phyloP scores from a whole-genome alignment of 495 filamentous ascomycete genomes.

The Hypomontagnella monticulosa region DNA sequence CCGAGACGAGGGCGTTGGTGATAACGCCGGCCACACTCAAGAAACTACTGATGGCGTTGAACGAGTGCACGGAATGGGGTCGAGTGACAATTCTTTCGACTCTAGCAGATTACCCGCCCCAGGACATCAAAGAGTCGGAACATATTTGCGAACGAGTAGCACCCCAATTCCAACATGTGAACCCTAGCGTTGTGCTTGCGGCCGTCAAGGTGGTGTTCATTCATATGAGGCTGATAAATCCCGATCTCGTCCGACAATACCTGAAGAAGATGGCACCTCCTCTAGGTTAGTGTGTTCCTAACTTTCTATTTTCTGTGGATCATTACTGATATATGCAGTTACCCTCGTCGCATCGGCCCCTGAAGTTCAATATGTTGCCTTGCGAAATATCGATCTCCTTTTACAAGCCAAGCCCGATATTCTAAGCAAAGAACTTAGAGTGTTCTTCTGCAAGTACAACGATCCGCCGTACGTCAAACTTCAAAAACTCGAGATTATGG shows the following conservation, averaged over 20 bases:
- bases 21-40: conserved; percentile 85
- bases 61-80: conserved; percentile 99
- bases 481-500: conserved; percentile 98
- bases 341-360: conserved; percentile 95
- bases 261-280: conserved; percentile 98
- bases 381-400: conserved; percentile 94
- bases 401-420: conserved; percentile 97
- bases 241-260: conserved; percentile 82
- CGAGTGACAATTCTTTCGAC: conserved; percentile 92
- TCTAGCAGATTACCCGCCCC: conserved; percentile 84
- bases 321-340: conserved; percentile 63
- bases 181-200: conserved; percentile 93
- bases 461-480: conserved; percentile 98
- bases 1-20: conserved; percentile 86
- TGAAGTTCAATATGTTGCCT: conserved; percentile 96
- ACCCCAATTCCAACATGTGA: conserved; percentile 98
- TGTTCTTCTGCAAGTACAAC: conserved; percentile 99
- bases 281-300: conserved; percentile 66
- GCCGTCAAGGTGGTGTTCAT: conserved; percentile 98
- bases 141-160: conserved; percentile 97
- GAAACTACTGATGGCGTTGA: conserved; percentile 95
- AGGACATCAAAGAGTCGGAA: conserved; percentile 93
- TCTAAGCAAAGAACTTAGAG: conserved; percentile 93
- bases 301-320: background rate
- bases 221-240: conserved; percentile 87